Evolutionary conservation across 1,284 basidiomycete species (phyloP).

Genomic region (Papiliotrema nemorosa): DNA sequence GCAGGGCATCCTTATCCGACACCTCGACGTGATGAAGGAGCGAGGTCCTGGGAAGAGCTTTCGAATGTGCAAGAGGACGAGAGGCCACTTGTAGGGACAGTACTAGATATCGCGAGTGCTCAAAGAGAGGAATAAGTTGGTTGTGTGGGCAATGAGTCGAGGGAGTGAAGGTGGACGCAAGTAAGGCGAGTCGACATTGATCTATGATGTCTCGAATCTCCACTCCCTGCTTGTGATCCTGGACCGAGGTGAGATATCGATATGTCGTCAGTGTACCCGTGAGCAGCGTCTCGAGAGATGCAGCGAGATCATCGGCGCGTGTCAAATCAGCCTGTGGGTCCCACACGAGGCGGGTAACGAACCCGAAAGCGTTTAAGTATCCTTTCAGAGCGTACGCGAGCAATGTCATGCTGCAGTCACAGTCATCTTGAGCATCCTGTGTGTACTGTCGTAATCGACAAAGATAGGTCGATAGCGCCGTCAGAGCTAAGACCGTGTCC

Average conservation of each 20-base stretch:
- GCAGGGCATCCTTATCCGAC: not conserved
- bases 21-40: not conserved
- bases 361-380: not conserved
- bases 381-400: not conserved
- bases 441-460: not conserved
- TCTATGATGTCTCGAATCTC: not conserved
- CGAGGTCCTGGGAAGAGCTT: not conserved
- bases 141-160: conserved; percentile 1
- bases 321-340: not conserved
- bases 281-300: not conserved
- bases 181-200: conserved; percentile 1
- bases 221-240: not conserved
- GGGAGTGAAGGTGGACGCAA: conserved; percentile 17
- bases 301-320: not conserved
- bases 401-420: too few species aligned
- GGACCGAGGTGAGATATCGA: not conserved
- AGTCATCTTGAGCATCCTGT: too few species aligned
- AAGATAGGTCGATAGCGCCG: not conserved
- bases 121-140: conserved; percentile 14
- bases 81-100: conserved; percentile 11
- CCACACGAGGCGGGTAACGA: not conserved
- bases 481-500: not conserved
- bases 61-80: conserved; percentile 5
- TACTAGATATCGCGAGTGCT: conserved; percentile 8
- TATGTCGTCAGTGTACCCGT: not conserved